Conservation (phyloP, 2,329 filamentous ascomycete genomes). For the Neodidymelliopsis sp. region DNA sequence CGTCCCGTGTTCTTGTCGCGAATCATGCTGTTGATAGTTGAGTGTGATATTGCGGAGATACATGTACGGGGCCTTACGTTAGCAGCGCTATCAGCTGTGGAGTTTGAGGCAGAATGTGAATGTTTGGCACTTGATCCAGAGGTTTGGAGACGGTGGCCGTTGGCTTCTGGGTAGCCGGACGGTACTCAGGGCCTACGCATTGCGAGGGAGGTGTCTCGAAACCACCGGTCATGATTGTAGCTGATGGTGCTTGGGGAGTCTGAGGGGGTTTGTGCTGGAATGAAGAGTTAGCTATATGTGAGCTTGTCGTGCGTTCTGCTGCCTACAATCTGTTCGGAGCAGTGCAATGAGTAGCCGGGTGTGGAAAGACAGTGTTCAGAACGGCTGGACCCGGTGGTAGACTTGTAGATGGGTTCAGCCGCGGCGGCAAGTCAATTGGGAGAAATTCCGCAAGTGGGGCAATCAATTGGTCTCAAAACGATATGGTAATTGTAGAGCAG, state of each 20-base stretch:
- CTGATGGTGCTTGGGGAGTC: background rate
- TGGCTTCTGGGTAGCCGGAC: slow-evolving; percentile 77
- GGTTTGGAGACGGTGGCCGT: slow-evolving; percentile 87
- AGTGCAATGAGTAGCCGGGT: background rate
- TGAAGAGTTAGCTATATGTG: background rate
- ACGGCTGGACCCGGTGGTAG: slow-evolving; percentile 7
- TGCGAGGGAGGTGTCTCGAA: slow-evolving; percentile 56
- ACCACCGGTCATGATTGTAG: slow-evolving; percentile 35
- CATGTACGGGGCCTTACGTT: slow-evolving; percentile 72
- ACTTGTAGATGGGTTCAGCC: slow-evolving; percentile 16
- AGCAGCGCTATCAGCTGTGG: slow-evolving; percentile 96
- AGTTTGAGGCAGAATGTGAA: slow-evolving; percentile 89
- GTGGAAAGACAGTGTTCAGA: slow-evolving; percentile 2
- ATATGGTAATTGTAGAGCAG: slow-evolving; percentile 18
- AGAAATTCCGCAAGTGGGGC: slow-evolving; percentile 20
- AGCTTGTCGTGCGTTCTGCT: background rate
- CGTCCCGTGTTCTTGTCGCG: slow-evolving; percentile 87
- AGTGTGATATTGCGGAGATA: slow-evolving; percentile 10
- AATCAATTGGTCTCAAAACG: slow-evolving; percentile 21
- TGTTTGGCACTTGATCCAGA: slow-evolving; percentile 78
- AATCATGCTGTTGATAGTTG: slow-evolving; percentile 74
- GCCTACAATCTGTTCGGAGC: slow-evolving; percentile 2
- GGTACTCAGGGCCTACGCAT: slow-evolving; percentile 82
- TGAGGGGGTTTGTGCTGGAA: background rate
- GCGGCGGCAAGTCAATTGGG: slow-evolving; percentile 17